Percentiles rank a stretch among this genome's conserved stretches.
Conservation (phyloP, 768 basidiomycete species). For the Boletus insuetus region DNA sequence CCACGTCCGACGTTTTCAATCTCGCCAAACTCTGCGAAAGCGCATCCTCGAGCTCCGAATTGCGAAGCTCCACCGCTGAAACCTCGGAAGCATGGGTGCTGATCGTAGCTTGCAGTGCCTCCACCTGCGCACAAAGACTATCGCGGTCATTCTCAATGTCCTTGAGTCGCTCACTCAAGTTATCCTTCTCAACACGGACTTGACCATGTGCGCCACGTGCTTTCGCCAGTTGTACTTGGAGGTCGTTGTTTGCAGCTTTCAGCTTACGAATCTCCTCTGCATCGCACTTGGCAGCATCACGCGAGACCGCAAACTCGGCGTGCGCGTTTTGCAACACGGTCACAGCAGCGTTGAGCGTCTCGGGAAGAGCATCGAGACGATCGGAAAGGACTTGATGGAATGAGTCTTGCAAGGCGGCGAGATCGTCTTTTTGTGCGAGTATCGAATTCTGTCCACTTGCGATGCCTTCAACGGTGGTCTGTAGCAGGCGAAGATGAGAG, state of each 20-base stretch:
- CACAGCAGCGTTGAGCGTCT: conserved; percentile 50
- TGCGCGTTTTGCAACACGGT: conserved; percentile 58
- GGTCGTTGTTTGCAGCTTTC: conserved; percentile 53
- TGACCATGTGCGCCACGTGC: conserved; percentile 77
- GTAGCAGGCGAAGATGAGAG: conserved; percentile 44
- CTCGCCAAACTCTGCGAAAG: conserved; percentile 70
- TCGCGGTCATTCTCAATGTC: conserved; percentile 67
- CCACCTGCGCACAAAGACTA: conserved; percentile 50
- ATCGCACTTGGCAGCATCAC: conserved; percentile 57
- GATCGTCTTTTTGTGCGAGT: conserved; percentile 45
- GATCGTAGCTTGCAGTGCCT: conserved; percentile 47
- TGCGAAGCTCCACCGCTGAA: conserved; percentile 46
- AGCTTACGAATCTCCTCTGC: conserved; percentile 66
- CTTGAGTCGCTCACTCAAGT: conserved; percentile 58
- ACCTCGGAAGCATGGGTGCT: conserved; percentile 45
- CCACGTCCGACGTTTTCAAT: conserved; percentile 70
- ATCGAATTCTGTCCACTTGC: conserved; percentile 49
- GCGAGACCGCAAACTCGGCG: conserved; percentile 57
- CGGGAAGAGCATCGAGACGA: conserved; percentile 58
- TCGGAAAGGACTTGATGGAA: conserved; percentile 53
- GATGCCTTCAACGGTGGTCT: conserved; percentile 48
- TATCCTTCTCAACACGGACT: conserved; percentile 79
- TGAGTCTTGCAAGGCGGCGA: conserved; percentile 48
- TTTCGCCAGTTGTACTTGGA: conserved; percentile 71
- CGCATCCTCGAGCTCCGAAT: conserved; percentile 66